These are phyloP conservation scores for Fusarium sp. DNA, from an alignment of 2,329 filamentous ascomycete species.

Conservation along the genomic window DNA sequence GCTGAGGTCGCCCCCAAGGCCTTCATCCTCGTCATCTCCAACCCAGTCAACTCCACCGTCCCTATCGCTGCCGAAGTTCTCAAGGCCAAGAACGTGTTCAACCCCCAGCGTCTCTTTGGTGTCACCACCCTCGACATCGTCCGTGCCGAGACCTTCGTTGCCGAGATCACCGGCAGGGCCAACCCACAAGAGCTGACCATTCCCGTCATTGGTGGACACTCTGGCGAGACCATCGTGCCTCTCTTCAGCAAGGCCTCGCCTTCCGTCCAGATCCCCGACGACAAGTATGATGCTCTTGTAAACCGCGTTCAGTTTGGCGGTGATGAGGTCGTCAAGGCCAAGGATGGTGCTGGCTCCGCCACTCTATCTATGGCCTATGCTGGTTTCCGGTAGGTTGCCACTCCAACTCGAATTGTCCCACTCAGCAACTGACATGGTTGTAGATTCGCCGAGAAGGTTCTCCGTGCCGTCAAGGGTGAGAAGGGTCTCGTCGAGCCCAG, in stretches of 20 bases:
- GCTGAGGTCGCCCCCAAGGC: slow-evolving; percentile 93
- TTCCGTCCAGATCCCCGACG: slow-evolving; percentile 81
- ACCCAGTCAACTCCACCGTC: slow-evolving; percentile 99
- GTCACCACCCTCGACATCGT: slow-evolving; percentile 99
- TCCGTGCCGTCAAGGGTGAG: slow-evolving; percentile 89
- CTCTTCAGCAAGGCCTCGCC: slow-evolving; percentile 94
- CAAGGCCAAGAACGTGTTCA: slow-evolving; percentile 92
- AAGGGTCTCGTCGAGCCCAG: slow-evolving; percentile 94
- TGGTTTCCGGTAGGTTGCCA: slow-evolving; percentile 78
- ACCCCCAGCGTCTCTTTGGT: slow-evolving; percentile 96
- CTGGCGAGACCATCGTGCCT: slow-evolving; percentile 96
- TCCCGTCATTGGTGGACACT: slow-evolving; percentile 96
- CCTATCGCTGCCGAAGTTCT: slow-evolving; percentile 97
- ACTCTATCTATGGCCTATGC: slow-evolving; percentile 97
- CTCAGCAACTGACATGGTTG: slow-evolving; percentile 25
- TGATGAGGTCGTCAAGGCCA: slow-evolving; percentile 96
- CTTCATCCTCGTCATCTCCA: slow-evolving; percentile 96
- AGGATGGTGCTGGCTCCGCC: slow-evolving; percentile 90
- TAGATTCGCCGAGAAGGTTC: slow-evolving; percentile 93
- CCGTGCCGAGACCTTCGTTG: slow-evolving; percentile 96
- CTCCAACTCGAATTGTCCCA: not conserved
- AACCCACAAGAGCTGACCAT: slow-evolving; percentile 87
- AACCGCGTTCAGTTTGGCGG: slow-evolving; percentile 98
- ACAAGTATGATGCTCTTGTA: slow-evolving; percentile 91
- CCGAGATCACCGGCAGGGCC: slow-evolving; percentile 83